Percentiles rank a stretch among this genome's conserved stretches.
Evolutionary conservation across 2,329 filamentous ascomycete species (phyloP).

Genomic region (Pseudocercospora crystallina): DNA sequence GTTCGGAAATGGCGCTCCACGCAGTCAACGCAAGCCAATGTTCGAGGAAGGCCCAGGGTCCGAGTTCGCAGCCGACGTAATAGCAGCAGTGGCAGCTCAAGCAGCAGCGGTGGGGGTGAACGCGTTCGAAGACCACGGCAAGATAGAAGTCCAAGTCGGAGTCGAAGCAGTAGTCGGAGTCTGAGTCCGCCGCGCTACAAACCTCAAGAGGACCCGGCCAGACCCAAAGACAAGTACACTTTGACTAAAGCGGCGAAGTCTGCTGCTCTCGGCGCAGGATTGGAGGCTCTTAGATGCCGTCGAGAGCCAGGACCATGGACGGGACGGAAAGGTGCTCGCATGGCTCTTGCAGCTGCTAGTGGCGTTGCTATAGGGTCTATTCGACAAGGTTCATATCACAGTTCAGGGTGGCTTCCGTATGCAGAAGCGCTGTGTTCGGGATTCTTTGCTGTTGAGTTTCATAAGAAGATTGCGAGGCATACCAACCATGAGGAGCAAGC

Average conservation of each 20-base stretch:
- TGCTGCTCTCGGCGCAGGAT: conserved; percentile 6
- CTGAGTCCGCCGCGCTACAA: neutral
- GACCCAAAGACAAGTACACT: conserved; percentile 8
- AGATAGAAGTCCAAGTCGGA: neutral
- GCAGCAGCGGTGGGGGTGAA: neutral
- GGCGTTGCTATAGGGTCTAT: conserved; percentile 5
- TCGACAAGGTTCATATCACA: conserved; percentile 1
- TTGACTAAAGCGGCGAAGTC: conserved; percentile 6
- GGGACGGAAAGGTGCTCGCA: conserved; percentile 5
- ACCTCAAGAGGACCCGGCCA: conserved; percentile 7
- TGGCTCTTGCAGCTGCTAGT: conserved; percentile 9
- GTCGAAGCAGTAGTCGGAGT: conserved; percentile 5
- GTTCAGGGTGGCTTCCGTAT: conserved; percentile 6
- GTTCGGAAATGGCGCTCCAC: neutral
- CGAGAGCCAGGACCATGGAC: conserved; percentile 9
- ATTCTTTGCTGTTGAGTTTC: conserved; percentile 10
- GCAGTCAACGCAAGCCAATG: neutral
- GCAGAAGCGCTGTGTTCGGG: conserved; percentile 9
- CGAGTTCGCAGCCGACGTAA: neutral
- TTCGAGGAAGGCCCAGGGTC: too few species aligned
- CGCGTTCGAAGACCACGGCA: too few species aligned
- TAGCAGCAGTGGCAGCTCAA: conserved; percentile 1
- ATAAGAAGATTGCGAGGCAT: conserved; percentile 9
- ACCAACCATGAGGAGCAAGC: conserved; percentile 8
- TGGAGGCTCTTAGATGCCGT: conserved; percentile 5